phyloP scores from a whole-genome alignment of 768 basidiomycete genomes.

The Naganishia antarctica region DNA sequence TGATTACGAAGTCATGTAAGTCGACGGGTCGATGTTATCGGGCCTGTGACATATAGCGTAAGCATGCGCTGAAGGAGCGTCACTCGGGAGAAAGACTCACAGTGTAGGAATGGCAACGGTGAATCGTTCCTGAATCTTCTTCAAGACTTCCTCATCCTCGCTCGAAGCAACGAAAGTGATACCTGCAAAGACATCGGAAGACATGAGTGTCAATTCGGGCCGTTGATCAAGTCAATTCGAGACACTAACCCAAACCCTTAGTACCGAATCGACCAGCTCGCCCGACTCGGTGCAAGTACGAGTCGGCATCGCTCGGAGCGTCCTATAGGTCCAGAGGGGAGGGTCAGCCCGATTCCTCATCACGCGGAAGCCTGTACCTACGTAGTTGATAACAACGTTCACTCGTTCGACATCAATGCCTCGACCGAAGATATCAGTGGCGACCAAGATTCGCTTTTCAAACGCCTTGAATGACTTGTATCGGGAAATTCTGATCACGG shows the following conservation, averaged over 20 bases:
- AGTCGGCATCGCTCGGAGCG: conserved; percentile 92
- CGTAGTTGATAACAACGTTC: conserved; percentile 97
- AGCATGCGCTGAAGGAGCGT: too few relatives aligned
- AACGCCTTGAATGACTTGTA: conserved; percentile 99
- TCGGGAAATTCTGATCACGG: conserved; percentile 66
- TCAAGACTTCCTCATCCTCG: conserved; percentile 87
- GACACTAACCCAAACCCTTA: conserved; percentile 66
- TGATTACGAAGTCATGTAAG: conserved; percentile 27
- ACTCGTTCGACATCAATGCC: conserved; percentile 99
- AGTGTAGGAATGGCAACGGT: conserved; percentile 95
- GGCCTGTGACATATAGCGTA: neutral
- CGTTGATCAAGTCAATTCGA: too few relatives aligned
- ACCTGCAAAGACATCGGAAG: conserved; percentile 54
- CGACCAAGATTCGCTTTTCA: conserved; percentile 97
- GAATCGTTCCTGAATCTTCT: conserved; percentile 89
- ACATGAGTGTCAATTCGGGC: too few relatives aligned
- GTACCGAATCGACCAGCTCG: conserved; percentile 99
- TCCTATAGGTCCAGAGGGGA: conserved; percentile 52
- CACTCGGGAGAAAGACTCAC: neutral
- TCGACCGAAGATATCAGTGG: conserved; percentile 98
- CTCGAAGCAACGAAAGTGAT: conserved; percentile 94
- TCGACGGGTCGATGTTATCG: conserved; percentile 30
- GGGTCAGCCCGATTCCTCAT: too few relatives aligned
- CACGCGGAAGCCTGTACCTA: conserved; percentile 28
- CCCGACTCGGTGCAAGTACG: conserved; percentile 95